Evolutionary conservation across 257 asterid genomes (phyloP), one percentile per base, ranked within the genome.

Genomic region (Nicotiana paniculata): DNA sequence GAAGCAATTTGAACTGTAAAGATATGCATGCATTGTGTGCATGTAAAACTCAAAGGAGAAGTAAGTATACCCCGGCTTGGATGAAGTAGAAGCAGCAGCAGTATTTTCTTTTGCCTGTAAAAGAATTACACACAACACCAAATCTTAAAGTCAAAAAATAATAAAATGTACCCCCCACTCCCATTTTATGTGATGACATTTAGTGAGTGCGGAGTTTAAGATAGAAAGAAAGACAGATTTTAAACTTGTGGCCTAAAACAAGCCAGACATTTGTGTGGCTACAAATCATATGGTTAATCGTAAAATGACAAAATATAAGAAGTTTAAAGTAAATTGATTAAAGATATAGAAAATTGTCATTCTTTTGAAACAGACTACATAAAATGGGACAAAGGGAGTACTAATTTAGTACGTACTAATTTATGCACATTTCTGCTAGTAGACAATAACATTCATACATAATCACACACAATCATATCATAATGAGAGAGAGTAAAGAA

Each of bases 21-120:
- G 24, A 74, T 74, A 74, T 11, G 58, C 32, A 59, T 59, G 13
- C 12, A 59, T n/a, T 59, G 66, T 59, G 24, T 59, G 67, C 78
- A 43, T 21, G 24, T 24, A 24, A 17, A 70, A 70, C 18, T 43
- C n/a, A 43, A 33, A 70, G 57, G 18, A 70, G 37, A 85, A 76
- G 78, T 59, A 83, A 81, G 82, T 80, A 39, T 90, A 93, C 94
- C 97, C 96, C 4, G 92, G 84, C 85, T 89, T 93, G 83, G 94
- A 87, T 81, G 90, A 78, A 43, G 93, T 81, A 66, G 93, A 83
- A 84, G 89, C 83, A 48, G 88, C 28, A 79, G 62, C 89, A 74
- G 77, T 87, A 28, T 87, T 93, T 79, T 81, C 85, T 82, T 88
- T 88, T 3, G 90, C 67, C 96, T 89, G 86, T 84, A 88, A 81